These are phyloP conservation scores for Nakazawaea anatomiae DNA, from an alignment of 805 yeast genomes.

Conservation along the genomic window DNA sequence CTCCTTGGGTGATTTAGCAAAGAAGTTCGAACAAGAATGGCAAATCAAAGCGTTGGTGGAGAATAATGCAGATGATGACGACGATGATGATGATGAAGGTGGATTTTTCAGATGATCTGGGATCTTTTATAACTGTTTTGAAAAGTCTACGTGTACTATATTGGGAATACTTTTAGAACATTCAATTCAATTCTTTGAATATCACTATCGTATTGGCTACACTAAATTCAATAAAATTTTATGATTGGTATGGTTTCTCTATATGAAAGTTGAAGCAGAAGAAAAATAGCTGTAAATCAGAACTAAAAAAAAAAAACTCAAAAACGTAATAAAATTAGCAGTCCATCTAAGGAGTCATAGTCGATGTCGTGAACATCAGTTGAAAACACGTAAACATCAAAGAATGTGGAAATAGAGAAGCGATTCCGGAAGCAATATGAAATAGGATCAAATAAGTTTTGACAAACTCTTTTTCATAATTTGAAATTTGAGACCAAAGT, in stretches of 20 bases:
- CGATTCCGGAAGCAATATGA: not conserved
- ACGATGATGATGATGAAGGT: constrained; percentile 8
- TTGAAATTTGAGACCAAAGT: constrained; percentile 42
- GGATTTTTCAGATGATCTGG: constrained; percentile 8
- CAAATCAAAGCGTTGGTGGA: constrained; percentile 67
- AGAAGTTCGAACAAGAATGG: constrained; percentile 88
- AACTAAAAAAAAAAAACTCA: not conserved
- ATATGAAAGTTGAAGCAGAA: not conserved
- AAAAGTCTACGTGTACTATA: not conserved
- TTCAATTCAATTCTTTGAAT: not conserved
- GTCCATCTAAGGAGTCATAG: not conserved
- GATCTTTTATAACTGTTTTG: not conserved
- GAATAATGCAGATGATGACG: constrained; percentile 38
- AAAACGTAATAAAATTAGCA: not conserved
- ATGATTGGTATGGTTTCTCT: not conserved
- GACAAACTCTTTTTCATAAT: constrained; percentile 65
- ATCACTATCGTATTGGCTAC: too few relatives aligned
- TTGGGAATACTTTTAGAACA: not conserved
- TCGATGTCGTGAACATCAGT: not conserved
- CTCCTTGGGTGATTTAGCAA: constrained; percentile 67
- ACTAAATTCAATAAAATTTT: too few relatives aligned
- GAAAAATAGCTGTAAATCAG: not conserved
- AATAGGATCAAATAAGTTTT: constrained; percentile 13
- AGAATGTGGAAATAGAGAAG: not conserved
- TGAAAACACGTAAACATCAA: too few relatives aligned